Evolutionary conservation across 192 early-diverging fungal species (phyloP).

Genomic region (Paraglomus brasilianum): DNA sequence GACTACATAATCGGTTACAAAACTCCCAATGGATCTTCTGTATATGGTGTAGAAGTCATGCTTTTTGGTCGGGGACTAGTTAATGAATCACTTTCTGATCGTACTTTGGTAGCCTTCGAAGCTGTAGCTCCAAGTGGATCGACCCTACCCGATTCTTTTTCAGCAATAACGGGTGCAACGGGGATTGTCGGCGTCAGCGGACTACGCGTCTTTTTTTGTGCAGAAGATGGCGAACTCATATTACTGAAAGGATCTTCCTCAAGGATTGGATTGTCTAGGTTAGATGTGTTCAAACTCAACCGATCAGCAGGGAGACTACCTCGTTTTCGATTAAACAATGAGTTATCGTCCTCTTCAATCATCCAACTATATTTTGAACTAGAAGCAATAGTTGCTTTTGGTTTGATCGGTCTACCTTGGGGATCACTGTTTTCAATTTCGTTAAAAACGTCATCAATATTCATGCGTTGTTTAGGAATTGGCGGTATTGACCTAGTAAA

Average conservation of each 20-base stretch:
- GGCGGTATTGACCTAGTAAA: neutral
- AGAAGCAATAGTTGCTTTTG: conserved; percentile 26
- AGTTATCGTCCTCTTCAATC: conserved; percentile 31
- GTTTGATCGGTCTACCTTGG: neutral
- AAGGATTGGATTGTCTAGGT: neutral
- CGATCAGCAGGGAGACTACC: conserved; percentile 3
- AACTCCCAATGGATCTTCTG: conserved; percentile 31
- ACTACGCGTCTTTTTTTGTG: neutral
- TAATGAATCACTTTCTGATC: conserved; percentile 7
- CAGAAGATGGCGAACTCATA: neutral
- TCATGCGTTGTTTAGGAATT: conserved; percentile 7
- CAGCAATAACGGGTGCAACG: neutral
- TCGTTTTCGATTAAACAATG: conserved; percentile 28
- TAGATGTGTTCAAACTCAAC: neutral
- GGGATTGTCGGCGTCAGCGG: neutral
- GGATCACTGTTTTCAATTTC: conserved; percentile 19
- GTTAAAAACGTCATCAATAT: conserved; percentile 16
- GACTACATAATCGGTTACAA: no score
- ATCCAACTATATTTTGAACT: conserved; percentile 35
- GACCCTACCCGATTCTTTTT: neutral
- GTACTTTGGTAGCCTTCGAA: neutral
- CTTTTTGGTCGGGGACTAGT: neutral
- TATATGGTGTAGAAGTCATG: neutral
- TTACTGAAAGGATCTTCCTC: neutral
- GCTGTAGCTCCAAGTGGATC: conserved; percentile 15